Percentiles rank a stretch among this genome's conserved stretches.
These are phyloP conservation scores for Tranzscheliella williamsii DNA, from an alignment of 1,284 basidiomycete species.

Conservation along the genomic window DNA sequence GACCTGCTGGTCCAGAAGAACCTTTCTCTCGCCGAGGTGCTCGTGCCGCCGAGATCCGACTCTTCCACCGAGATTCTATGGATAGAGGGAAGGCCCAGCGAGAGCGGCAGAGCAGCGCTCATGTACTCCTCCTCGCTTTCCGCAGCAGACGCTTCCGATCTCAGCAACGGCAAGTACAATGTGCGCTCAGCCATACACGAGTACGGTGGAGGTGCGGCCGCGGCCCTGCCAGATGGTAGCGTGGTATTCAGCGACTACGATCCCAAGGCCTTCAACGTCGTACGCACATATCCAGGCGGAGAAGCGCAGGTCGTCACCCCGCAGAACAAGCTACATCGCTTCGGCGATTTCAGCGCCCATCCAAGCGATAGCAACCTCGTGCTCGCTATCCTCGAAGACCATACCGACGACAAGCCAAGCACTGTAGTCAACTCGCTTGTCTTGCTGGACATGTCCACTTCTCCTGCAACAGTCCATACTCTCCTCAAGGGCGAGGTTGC, in stretches of 20 bases:
- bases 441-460: conserved; percentile 64
- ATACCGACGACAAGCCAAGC: conserved; percentile 68
- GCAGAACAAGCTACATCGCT: conserved; percentile 67
- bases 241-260: conserved; percentile 47
- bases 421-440: conserved; percentile 69
- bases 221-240: conserved; percentile 21
- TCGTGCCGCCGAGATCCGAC: conserved; percentile 16
- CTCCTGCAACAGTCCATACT: conserved; percentile 13
- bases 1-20: conserved; percentile 66
- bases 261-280: conserved; percentile 25
- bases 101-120: conserved; percentile 68
- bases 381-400: conserved; percentile 70
- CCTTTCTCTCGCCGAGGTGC: conserved; percentile 21
- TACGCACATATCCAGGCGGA: conserved; percentile 11
- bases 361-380: conserved; percentile 64
- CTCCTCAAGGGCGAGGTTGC: conserved; percentile 50
- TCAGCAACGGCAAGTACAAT: conserved; percentile 31
- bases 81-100: conserved; percentile 69
- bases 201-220: conserved; percentile 53
- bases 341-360: conserved; percentile 64
- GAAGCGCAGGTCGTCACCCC: conserved; percentile 69
- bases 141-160: conserved; percentile 13
- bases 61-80: conserved; percentile 65
- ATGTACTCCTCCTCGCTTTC: conserved; percentile 63
- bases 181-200: conserved; percentile 49